A percentile compares a stretch with the other conserved stretches of the same genome.
These are phyloP conservation scores for Saccharomyces cerevisiae DNA, from an alignment of 805 yeast species.

Conservation along the genomic window DNA sequence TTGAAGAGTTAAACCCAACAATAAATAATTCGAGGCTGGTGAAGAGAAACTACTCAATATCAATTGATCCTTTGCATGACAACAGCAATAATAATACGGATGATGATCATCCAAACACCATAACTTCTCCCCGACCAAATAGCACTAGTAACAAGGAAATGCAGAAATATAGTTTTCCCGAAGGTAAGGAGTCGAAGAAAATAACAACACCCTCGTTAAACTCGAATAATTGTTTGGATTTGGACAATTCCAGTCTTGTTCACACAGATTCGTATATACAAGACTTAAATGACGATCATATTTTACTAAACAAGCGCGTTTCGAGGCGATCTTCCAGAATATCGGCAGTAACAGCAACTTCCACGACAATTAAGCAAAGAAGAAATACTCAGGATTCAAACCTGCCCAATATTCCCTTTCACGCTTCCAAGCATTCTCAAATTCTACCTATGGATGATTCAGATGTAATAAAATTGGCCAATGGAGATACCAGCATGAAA, in stretches of 20 bases:
- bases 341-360: neutral
- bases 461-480: neutral
- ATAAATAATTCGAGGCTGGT: neutral
- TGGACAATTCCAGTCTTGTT: conserved; percentile 14
- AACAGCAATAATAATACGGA: conserved; percentile 1
- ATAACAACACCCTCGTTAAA: neutral
- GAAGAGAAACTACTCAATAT: neutral
- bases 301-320: conserved; percentile 29
- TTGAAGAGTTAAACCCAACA: conserved; percentile 8
- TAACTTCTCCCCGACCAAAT: conserved; percentile 1
- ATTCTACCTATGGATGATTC: conserved; percentile 25
- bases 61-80: conserved; percentile 2
- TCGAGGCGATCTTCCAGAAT: conserved; percentile 12
- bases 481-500: neutral
- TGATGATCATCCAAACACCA: conserved; percentile 2
- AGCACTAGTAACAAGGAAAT: neutral
- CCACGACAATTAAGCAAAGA: conserved; percentile 3
- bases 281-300: conserved; percentile 28
- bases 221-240: conserved; percentile 4
- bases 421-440: conserved; percentile 30
- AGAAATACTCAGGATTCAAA: conserved; percentile 19
- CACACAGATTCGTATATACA: conserved; percentile 32
- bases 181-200: neutral
- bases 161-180: neutral
- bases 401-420: conserved; percentile 26